phyloP scores from a whole-genome alignment of 495 filamentous ascomycete genomes.

The Aspergillus indologenus region DNA sequence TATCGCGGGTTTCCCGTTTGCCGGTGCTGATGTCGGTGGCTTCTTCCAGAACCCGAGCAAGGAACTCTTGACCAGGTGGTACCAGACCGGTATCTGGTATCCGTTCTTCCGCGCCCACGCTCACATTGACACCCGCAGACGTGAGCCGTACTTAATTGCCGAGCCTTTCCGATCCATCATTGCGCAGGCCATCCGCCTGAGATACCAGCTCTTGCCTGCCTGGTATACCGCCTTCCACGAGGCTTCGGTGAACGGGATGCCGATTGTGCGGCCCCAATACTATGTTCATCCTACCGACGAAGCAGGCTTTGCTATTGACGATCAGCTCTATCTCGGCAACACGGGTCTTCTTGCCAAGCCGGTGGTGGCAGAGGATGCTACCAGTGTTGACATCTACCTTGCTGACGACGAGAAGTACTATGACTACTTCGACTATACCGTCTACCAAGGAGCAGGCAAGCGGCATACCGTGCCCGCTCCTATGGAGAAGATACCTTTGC shows the following conservation, averaged over 20 bases:
- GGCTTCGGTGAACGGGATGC: slow-evolving; percentile 74
- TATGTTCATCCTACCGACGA: slow-evolving; percentile 89
- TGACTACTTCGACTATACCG: slow-evolving; percentile 84
- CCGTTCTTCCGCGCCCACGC: slow-evolving; percentile 99
- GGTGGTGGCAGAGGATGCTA: slow-evolving; percentile 69
- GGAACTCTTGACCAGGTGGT: slow-evolving; percentile 90
- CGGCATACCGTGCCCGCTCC: slow-evolving; percentile 67
- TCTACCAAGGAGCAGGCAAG: slow-evolving; percentile 66
- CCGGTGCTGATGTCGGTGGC: slow-evolving; percentile 93
- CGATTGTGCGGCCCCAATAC: slow-evolving; percentile 87
- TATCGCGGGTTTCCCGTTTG: slow-evolving; percentile 89
- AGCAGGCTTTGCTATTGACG: slow-evolving; percentile 78
- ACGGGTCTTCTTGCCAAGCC: slow-evolving; percentile 89
- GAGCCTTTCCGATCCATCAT: slow-evolving; percentile 86
- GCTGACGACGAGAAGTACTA: slow-evolving; percentile 86
- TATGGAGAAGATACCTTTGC: slow-evolving; percentile 76
- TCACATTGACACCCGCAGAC: slow-evolving; percentile 90
- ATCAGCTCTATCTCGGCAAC: slow-evolving; percentile 86
- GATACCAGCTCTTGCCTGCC: slow-evolving; percentile 84
- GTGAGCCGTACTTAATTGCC: slow-evolving; percentile 86
- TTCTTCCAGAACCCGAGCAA: slow-evolving; percentile 96
- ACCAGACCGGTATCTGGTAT: slow-evolving; percentile 95
- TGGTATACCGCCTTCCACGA: slow-evolving; percentile 98
- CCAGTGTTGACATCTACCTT: slow-evolving; percentile 76
- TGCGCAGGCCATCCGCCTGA: slow-evolving; percentile 77